Base-by-base conservation (phyloP, 257 asterid species). In the Solanum sejunctum region DNA sequence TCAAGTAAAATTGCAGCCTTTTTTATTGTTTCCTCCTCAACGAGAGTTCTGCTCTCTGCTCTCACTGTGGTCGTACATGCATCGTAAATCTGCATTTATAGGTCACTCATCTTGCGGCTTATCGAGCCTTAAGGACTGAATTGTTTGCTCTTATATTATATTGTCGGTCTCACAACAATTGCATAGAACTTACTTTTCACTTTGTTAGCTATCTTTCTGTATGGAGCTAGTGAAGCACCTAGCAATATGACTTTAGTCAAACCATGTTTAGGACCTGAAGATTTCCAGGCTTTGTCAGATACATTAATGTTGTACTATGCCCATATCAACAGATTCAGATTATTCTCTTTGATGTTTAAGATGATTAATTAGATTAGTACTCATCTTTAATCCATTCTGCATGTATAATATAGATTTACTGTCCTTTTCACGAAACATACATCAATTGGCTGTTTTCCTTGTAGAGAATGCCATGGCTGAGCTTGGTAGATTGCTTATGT, bases 381-480 rank as follows among this genome's bases (percentile, higher is more conserved):
- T 72, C 18, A n/a, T 72, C 36, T 12, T 45, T 18, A 43, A 45
- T 72, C 54, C 56, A 43, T 20, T 72, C 39, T 72, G 80, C 57
- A 11, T n/a, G 57, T 72, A 45, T n/a, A 36, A n/a, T 72, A 72
- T n/a, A 12, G 3, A 72, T 52, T 78, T 52, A 26, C 47, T 9
- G 83, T 26, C 49, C 32, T 78, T 51, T 51, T 78, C 10, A 51
- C 18, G 17, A 9, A 21, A 23, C 12, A 78, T 78, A 52, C 52
- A 10, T 26, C 63, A 52, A 78, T 78, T 55, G 1, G 26, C 21
- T 78, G 61, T 52, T 78, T 78, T 52, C 23, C 49, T 84, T 61
- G 67, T 80, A 97, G 99, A 86, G 87, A 94, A 86, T 90, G 98
- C 99, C 55, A 92, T 97, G 98, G 98, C 99, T 72, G 99, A 97